Evolutionary conservation across 768 basidiomycete species (phyloP), one percentile per base, ranked within the genome.

Genomic region (Agrocybe chaxingu): DNA sequence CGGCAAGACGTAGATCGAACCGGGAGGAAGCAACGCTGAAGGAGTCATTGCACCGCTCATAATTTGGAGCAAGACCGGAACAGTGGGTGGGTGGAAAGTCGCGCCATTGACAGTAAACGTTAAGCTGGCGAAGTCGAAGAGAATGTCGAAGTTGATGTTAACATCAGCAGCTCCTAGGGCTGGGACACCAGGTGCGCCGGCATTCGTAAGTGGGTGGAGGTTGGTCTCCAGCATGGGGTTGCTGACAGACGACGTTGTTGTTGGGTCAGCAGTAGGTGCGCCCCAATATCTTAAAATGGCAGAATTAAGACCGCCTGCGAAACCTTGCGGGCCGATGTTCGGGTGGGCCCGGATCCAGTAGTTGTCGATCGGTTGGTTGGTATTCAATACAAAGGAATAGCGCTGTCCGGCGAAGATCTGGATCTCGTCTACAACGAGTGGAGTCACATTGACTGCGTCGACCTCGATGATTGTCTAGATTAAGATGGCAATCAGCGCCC

Each of bases 201-300:
- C 58, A 33, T 66, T 64, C 4, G 16, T 45, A 7, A 69, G 55
- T 7, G 70, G 66, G 36, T 65, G 70, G 1, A 80, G 64, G 18
- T 65, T 53, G 0, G 63, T 66, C 54, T 79, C 78, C 2, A 65
- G 37, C 24, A 78, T 55, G 0, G 61, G 66, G 12, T 60, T 67
- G 8, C 39, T 59, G 4, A 50, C 16, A 0, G 64, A 56, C 5
- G 68, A 62, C 2, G 47, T 62, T 1, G 71, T 73, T 0, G 66
- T 72, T 0, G 80, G 79, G 34, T 80, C 69, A 0, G 47, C 53
- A 8, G 36, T 42, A 1, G 66, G 52, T 0, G 76, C 78, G 12
- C 77, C 77, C 8, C 36, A 51, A 58, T 82, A 82, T 9, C 76
- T 72, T 7, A 81, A 63, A 41, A 82, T 79, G 1, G 78, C 83